Evolutionary conservation across 441 rosid species (phyloP).

Genomic region (Gossypium laxum): DNA sequence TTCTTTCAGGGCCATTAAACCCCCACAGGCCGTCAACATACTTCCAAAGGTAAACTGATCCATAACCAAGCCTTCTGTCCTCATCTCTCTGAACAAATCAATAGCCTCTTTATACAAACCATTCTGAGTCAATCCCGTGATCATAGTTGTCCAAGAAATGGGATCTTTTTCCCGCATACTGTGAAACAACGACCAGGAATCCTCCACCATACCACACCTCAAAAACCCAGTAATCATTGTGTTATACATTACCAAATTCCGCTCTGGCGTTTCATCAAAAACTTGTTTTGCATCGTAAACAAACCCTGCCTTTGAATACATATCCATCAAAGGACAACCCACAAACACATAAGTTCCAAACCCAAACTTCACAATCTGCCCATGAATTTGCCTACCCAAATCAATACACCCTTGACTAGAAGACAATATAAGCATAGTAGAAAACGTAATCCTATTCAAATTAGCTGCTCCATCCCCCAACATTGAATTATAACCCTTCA

Average conservation of each 20-base stretch:
- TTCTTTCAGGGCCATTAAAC: slow-evolving; percentile 40
- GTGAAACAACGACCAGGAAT: slow-evolving; percentile 42
- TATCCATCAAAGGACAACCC: slow-evolving; percentile 67
- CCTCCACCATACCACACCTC: slow-evolving; percentile 57
- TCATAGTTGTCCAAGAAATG: slow-evolving; percentile 80
- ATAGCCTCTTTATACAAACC: slow-evolving; percentile 56
- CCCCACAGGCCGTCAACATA: slow-evolving; percentile 72
- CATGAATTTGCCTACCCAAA: slow-evolving; percentile 69
- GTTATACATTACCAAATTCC: slow-evolving; percentile 59
- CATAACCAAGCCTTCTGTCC: slow-evolving; percentile 42
- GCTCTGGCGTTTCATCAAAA: slow-evolving; percentile 41
- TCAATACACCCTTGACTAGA: slow-evolving; percentile 34
- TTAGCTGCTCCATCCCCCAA: slow-evolving; percentile 39
- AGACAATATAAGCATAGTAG: slow-evolving; percentile 58
- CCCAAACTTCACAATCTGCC: slow-evolving; percentile 59
- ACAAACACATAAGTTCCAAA: slow-evolving; percentile 53
- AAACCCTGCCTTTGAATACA: slow-evolving; percentile 64
- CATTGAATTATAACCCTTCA: slow-evolving; percentile 53
- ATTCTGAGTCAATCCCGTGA: slow-evolving; percentile 64
- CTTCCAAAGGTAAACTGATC: slow-evolving; percentile 90
- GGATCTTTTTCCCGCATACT: slow-evolving; percentile 66
- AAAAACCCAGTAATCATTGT: slow-evolving; percentile 67
- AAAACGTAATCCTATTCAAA: slow-evolving; percentile 64
- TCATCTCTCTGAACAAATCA: slow-evolving; percentile 55
- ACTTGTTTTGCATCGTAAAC: slow-evolving; percentile 52